Percentiles rank a stretch among this genome's conserved stretches.
Evolutionary conservation across 345 rosid species (phyloP).

Genomic region (Syzygium aromaticum): DNA sequence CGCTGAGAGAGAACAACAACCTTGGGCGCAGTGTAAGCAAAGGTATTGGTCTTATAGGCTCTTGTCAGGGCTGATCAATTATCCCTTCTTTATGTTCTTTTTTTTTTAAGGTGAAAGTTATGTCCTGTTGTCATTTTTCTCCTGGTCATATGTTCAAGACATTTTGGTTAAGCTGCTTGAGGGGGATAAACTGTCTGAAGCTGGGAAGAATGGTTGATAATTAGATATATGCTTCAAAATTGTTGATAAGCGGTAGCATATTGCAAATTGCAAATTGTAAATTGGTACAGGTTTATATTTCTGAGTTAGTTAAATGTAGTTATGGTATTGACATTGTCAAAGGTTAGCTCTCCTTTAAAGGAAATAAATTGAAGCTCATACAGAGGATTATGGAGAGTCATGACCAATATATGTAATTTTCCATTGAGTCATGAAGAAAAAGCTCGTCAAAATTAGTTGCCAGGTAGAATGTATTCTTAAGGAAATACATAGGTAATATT

Average conservation of each 20-base stretch:
- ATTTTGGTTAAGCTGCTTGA: background rate
- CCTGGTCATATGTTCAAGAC: background rate
- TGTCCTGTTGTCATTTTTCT: background rate
- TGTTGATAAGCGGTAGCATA: background rate
- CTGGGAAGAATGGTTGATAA: background rate
- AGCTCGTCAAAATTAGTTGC: background rate
- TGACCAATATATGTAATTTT: background rate
- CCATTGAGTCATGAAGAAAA: background rate
- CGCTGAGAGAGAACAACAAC: constrained; percentile 73
- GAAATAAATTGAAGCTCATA: background rate
- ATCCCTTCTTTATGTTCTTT: background rate
- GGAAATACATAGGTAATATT: background rate
- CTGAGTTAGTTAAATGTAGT: background rate
- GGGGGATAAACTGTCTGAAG: background rate
- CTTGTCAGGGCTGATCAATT: background rate
- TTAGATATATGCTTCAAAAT: background rate
- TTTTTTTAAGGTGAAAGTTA: background rate
- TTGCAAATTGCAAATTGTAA: background rate
- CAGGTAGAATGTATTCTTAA: background rate
- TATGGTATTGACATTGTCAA: background rate
- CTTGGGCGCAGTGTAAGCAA: constrained; percentile 97
- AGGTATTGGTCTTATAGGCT: constrained; percentile 32
- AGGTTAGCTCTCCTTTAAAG: background rate
- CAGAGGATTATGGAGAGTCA: background rate
- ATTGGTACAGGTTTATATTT: background rate